A percentile compares a stretch with the other conserved stretches of the same genome.
phyloP scores from a whole-genome alignment of 306 rosid genomes.

The Abrus precatorius region DNA sequence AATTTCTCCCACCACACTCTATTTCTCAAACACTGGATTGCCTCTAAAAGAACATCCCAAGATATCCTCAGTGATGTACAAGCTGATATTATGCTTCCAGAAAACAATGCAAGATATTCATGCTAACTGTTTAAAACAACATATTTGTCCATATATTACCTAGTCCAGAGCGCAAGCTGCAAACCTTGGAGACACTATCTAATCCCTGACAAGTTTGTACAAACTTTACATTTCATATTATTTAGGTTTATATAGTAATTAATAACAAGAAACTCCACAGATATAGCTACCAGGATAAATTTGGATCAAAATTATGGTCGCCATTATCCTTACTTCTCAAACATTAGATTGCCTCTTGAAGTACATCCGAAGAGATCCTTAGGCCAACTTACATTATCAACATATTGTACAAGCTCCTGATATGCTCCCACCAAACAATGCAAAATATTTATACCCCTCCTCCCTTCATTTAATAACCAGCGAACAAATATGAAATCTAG shows the following conservation, averaged over 20 bases:
- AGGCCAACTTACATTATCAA: slow-evolving; percentile 1
- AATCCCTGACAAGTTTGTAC: slow-evolving; percentile 5
- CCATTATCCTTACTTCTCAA: not conserved
- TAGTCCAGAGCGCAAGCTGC: slow-evolving; percentile 21
- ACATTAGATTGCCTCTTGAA: slow-evolving; percentile 10
- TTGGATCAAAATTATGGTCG: slow-evolving; percentile 28
- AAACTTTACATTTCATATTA: slow-evolving; percentile 34
- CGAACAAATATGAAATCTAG: slow-evolving; percentile 2
- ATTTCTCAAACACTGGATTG: slow-evolving; percentile 7
- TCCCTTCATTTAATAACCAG: slow-evolving; percentile 3
- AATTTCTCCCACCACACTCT: slow-evolving; percentile 6
- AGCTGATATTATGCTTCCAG: slow-evolving; percentile 7
- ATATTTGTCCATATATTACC: slow-evolving; percentile 19
- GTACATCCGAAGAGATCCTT: slow-evolving; percentile 17
- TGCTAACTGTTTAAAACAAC: not conserved
- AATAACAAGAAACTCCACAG: slow-evolving; percentile 29
- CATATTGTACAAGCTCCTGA: not conserved
- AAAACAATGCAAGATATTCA: not conserved
- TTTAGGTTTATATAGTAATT: slow-evolving; percentile 6
- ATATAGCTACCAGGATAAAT: slow-evolving; percentile 5
- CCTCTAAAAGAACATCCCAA: not conserved
- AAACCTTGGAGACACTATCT: slow-evolving; percentile 24
- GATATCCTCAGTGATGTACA: slow-evolving; percentile 7
- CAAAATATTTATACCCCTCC: slow-evolving; percentile 4
- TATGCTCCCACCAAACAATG: slow-evolving; percentile 31